phyloP scores from a whole-genome alignment of 106 monocot species.

The Iris macrosiphon region DNA sequence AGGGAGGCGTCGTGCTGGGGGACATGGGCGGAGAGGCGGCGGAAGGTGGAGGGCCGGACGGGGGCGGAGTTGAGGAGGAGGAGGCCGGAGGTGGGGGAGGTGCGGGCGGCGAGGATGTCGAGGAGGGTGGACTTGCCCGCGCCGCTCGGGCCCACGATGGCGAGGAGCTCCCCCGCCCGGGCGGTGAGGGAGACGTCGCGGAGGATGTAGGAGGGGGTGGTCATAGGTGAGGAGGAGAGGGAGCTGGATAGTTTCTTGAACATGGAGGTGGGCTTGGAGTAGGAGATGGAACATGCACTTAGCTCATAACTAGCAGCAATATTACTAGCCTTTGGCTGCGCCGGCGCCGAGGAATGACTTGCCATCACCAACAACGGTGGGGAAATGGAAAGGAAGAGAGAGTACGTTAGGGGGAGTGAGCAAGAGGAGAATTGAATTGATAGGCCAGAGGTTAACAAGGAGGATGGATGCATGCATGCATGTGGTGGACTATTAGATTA shows the following conservation, averaged over 20 bases:
- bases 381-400: background rate
- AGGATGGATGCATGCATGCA: no score
- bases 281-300: constrained; percentile 65
- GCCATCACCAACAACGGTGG: constrained; percentile 7
- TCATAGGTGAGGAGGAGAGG: background rate
- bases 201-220: constrained; percentile 55
- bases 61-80: constrained; percentile 75
- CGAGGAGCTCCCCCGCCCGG: constrained; percentile 60
- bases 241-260: background rate
- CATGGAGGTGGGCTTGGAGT: constrained; percentile 49
- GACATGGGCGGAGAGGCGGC: constrained; percentile 72
- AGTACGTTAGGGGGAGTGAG: background rate
- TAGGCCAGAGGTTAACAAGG: no score
- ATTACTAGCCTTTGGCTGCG: background rate
- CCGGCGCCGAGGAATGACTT: background rate
- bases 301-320: constrained; percentile 44
- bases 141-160: constrained; percentile 87
- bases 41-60: constrained; percentile 52
- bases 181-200: constrained; percentile 69
- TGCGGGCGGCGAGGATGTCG: constrained; percentile 77
- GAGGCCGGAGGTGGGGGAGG: constrained; percentile 48
- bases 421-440: no score
- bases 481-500: no score
- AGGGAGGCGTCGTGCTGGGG: constrained; percentile 75
- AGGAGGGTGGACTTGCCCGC: constrained; percentile 94